Evolutionary conservation across 805 yeast species (phyloP), one percentile per base, ranked within the genome.

Genomic region (Kuraishia piskuri): DNA sequence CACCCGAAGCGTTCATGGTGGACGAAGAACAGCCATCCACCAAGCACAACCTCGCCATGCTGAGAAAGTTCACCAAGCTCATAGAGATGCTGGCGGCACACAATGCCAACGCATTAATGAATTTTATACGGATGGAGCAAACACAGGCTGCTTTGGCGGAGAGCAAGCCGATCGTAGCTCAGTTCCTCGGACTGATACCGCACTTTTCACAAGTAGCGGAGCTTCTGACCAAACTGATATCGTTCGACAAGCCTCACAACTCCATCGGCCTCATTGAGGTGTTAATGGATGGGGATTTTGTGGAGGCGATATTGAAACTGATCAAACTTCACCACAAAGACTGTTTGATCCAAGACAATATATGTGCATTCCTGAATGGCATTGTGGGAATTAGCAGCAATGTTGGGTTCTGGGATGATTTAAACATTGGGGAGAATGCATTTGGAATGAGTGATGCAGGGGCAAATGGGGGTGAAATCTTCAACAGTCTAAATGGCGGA

Each of bases 121-220:
- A 71, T 72, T 92, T 88, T 63, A 77, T 94, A 46, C 70, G 91
- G 53, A 65, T 61, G 54, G 69, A 67, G 46, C 72, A 68, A 53
- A 69, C 77, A 22, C 86, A 84, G 61, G 74, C 75, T 0, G 52
- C 54, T 37, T 12, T 31, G 17, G 50, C 49, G 24, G 58, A 58
- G 44, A 51, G 56, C 22, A 52, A 52, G 9, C 71, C 74, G 55
- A 70, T 94, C 50, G 92, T 89, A 12, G 86, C 83, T 57, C 82
- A 86, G 55, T 88, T 92, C 63, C 68, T 92, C 57, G 77, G 73
- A 48, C 95, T 91, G 66, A 80, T 68, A 9, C 68, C 94, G 52
- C 94, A 88, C 60, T 87, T 91, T 54, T 96, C 96, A 17, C 88
- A 96, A 50, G 68, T 90, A 48, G 89, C 92, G 85, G 99, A 94